Evolutionary conservation across 2,329 filamentous ascomycete species (phyloP), one percentile per base, ranked within the genome.

Genomic region (Cladobotryum mycophilum): DNA sequence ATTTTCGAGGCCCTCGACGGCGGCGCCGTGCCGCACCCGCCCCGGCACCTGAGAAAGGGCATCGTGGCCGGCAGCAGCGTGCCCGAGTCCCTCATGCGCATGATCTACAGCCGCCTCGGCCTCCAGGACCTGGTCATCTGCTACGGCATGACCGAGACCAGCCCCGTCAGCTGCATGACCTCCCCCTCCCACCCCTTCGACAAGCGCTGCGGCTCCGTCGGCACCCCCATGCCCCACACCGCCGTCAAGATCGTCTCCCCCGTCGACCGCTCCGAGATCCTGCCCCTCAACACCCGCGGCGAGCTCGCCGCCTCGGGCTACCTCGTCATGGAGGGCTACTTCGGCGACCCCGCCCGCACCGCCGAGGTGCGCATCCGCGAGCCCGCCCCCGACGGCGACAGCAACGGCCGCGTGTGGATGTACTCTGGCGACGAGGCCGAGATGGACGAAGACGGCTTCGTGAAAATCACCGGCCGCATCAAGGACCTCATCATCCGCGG

Each of bases 401-500:
- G n/a, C n/a, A 44, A 47, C 49, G 34, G 54, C 53, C 15, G 76
- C 5, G 79, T 76, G 42, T 97, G 92, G 92, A 93, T 97, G 86
- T 76, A 87, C 68, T 95, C 87, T 0, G 93, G 93, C 17, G 93
- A 99, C 62, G 92, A 97, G 72, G 93, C 90, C 2, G 72, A 75
- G 47, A 95, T 97, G 80, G 89, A 95, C 54, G 75, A 70, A 4
- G 77, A 90, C 25, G 93, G 92, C 2, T 97, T 90, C 64, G 81
- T 96, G 2, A 80, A 81, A 58, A 96, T 97, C 62, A 96, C 90
- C 1, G 89, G 91, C 3, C 78, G 91, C 14, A 92, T 96, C 64
- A 97, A 97, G 69, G 93, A 99, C 65, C 70, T 97, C 49, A 96
- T 99, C 60, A 97, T 97, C 64, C 81, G 89, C 22, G 92, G 88